A percentile compares a stretch with the other conserved stretches of the same genome.
Conservation (phyloP, 202 grass and related monocot species). For the Miscanthus sacchariflorus region DNA sequence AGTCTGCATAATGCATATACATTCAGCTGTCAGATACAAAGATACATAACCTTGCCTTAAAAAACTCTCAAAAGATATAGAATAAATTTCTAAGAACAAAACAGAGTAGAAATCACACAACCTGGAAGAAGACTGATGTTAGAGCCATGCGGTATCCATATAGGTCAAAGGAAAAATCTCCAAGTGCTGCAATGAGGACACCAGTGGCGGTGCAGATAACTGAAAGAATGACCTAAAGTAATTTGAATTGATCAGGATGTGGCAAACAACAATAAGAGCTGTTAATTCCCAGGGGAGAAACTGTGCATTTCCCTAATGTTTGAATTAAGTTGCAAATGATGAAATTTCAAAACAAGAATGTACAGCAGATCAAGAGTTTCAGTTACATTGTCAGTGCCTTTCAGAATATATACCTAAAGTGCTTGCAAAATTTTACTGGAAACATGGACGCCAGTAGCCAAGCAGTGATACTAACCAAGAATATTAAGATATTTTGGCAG, state of each 20-base stretch:
- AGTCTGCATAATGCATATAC: conserved; percentile 74
- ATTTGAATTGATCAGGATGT: conserved; percentile 27
- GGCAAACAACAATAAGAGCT: background rate
- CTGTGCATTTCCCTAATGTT: background rate
- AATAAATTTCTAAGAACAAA: background rate
- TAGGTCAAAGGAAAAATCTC: conserved; percentile 97
- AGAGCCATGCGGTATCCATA: conserved; percentile 97
- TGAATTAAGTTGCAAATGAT: background rate
- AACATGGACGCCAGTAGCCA: background rate
- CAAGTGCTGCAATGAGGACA: conserved; percentile 90
- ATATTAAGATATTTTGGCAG: conserved; percentile 1
- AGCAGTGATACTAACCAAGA: background rate
- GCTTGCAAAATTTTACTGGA: background rate
- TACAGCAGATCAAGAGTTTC: background rate
- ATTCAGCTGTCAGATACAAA: conserved; percentile 28
- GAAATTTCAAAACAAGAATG: conserved; percentile 15
- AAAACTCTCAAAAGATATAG: background rate
- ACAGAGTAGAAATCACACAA: conserved; percentile 49
- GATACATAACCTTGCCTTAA: background rate
- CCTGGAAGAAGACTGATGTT: conserved; percentile 98
- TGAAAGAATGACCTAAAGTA: conserved; percentile 84
- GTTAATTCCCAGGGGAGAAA: background rate
- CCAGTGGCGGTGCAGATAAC: conserved; percentile 84
- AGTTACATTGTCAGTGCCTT: background rate
- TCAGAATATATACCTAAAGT: background rate